Percentiles rank a stretch among this genome's conserved stretches.
Conservation (phyloP, 805 yeast species). For the Metschnikowia aberdeeniae region DNA sequence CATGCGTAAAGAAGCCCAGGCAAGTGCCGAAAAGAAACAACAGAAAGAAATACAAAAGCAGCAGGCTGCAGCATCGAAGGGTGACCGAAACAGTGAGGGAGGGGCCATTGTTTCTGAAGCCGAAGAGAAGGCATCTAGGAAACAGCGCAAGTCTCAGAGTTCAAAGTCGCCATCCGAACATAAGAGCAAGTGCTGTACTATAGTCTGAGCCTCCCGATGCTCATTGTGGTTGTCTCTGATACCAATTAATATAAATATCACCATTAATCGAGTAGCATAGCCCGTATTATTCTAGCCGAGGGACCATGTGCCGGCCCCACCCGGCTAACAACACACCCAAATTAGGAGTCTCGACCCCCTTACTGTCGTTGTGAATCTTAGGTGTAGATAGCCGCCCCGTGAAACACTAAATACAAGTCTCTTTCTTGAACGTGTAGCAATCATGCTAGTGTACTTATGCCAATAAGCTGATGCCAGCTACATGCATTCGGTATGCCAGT, state of each 20-base stretch:
- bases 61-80: slow-evolving; percentile 21
- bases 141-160: slow-evolving; percentile 13
- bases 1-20: slow-evolving; percentile 63
- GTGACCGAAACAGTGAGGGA: slow-evolving; percentile 2
- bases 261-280: too few relatives aligned
- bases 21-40: slow-evolving; percentile 42
- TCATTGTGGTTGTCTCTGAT: neutral
- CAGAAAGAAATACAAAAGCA: slow-evolving; percentile 40
- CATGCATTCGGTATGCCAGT: too few relatives aligned
- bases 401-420: too few relatives aligned
- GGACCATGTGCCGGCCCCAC: too few relatives aligned
- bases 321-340: too few relatives aligned
- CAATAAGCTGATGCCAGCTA: too few relatives aligned
- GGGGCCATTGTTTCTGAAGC: slow-evolving; percentile 5
- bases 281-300: too few relatives aligned
- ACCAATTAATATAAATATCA: neutral
- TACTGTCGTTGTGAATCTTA: too few relatives aligned
- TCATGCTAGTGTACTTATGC: too few relatives aligned
- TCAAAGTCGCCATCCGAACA: slow-evolving; percentile 8
- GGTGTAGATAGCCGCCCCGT: too few relatives aligned
- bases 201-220: slow-evolving; percentile 7
- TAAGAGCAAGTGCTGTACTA: slow-evolving; percentile 17
- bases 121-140: slow-evolving; percentile 9
- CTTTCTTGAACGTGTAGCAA: too few relatives aligned
- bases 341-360: too few relatives aligned